A percentile compares a stretch with the other conserved stretches of the same genome.
These are phyloP conservation scores for Aureobasidium sp. DNA, from an alignment of 2,329 filamentous ascomycete genomes.

Conservation along the genomic window DNA sequence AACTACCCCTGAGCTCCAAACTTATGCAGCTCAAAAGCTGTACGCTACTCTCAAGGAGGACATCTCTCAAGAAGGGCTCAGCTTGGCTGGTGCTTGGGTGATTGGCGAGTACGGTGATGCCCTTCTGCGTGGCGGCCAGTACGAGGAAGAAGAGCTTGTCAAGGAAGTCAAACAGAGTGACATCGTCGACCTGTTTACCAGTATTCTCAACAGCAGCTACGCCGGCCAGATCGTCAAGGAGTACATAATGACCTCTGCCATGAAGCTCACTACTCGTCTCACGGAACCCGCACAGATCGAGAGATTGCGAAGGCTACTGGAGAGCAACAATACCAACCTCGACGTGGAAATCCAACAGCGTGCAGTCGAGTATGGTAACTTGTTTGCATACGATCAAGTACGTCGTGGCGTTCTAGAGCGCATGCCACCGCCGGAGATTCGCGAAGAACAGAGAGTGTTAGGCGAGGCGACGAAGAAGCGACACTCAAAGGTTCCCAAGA, in stretches of 20 bases:
- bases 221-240: slow-evolving; percentile 84
- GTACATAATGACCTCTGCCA: slow-evolving; percentile 89
- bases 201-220: slow-evolving; percentile 90
- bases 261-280: slow-evolving; percentile 89
- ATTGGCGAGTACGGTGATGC: slow-evolving; percentile 95
- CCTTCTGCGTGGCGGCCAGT: slow-evolving; percentile 79
- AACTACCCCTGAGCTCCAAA: slow-evolving; percentile 88
- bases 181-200: slow-evolving; percentile 83
- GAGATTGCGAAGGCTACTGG: slow-evolving; percentile 69
- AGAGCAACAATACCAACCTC: slow-evolving; percentile 72
- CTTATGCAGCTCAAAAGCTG: slow-evolving; percentile 91
- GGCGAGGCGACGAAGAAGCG: slow-evolving; percentile 59
- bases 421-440: slow-evolving; percentile 96
- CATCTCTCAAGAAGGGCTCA: slow-evolving; percentile 93
- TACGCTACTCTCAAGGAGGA: slow-evolving; percentile 88
- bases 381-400: slow-evolving; percentile 86
- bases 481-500: slow-evolving; percentile 52
- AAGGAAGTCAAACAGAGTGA: slow-evolving; percentile 77
- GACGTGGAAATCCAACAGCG: slow-evolving; percentile 95
- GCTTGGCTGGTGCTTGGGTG: slow-evolving; percentile 89
- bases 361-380: slow-evolving; percentile 87
- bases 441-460: slow-evolving; percentile 85
- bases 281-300: slow-evolving; percentile 79
- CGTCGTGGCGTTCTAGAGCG: slow-evolving; percentile 87
- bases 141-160: slow-evolving; percentile 88